A percentile compares a stretch with the other conserved stretches of the same genome.
Evolutionary conservation across 176 grass and related monocot species (phyloP).

Genomic region (Triticum monococcum): DNA sequence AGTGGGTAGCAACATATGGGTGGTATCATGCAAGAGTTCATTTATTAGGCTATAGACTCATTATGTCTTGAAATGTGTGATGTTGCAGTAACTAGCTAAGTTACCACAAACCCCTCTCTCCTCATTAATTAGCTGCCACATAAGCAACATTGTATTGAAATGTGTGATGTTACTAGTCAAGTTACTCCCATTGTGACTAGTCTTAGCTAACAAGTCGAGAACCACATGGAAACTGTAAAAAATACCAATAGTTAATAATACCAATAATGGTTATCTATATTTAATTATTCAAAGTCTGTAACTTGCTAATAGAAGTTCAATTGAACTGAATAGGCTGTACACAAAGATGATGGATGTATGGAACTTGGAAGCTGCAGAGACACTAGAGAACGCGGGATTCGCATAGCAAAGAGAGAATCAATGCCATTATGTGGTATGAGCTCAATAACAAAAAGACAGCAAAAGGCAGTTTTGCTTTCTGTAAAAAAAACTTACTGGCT

Average conservation of each 20-base stretch:
- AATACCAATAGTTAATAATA: neutral
- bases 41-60: no score
- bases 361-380: neutral
- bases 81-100: no score
- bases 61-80: no score
- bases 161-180: no score
- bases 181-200: no score
- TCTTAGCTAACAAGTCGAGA: neutral
- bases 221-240: neutral
- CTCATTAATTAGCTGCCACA: no score
- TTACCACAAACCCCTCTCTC: no score
- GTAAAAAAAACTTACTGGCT: constrained; percentile 56
- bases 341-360: neutral
- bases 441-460: neutral
- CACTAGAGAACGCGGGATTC: neutral
- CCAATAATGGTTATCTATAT: neutral
- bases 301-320: neutral
- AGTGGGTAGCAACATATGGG: no score
- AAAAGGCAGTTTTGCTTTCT: neutral
- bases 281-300: neutral
- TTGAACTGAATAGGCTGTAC: neutral
- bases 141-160: no score
- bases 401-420: neutral
- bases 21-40: no score
- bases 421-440: neutral